Base-by-base conservation (phyloP, 2,329 filamentous ascomycete genomes). In the Penicillium janthinellum region DNA sequence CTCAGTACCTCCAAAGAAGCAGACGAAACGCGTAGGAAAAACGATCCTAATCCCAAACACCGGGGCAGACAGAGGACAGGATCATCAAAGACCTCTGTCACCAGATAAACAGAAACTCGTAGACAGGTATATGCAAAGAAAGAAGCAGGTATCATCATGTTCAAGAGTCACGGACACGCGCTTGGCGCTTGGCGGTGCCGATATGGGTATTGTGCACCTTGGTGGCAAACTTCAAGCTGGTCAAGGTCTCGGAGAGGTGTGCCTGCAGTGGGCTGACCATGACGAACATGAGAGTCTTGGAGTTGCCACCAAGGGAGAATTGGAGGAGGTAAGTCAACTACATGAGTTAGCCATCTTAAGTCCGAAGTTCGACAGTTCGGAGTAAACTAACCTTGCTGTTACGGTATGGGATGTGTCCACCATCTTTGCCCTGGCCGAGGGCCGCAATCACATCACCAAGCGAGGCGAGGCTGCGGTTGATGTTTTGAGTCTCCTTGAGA, bases 231-330 rank as follows among this genome's bases (percentile, higher is more conserved):
- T 95, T 90, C 76, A 99, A 82, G 82, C 92, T 97, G 47, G 93
- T 96, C 73, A 97, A 82, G 3, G 93, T 97, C 82, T 99, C 95
- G 71, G 89, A 90, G 65, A 97, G 81, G 79, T 98, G 95, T 5
- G 88, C 90, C 79, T 96, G 91, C 60, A 98, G 81, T 37, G 95
- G 95, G 68, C 90, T 95, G 58, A 96, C 90, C 93, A 98, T 98
- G 74, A 98, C 92, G 75, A 99, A 96, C 95, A 99, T 99, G 70
- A 99, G 88, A 0, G 95, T 99, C 79, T 97, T 96, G 68, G 90
- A 95, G 76, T 96, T 97, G 15, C 95, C 95, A 4, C 95, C 94
- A 7, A 99, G 82, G 3, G 92, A 96, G 73, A 95, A 96, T 85
- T 98, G 92, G 39, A 99, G 84, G 49, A 99, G 84, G 72, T 97